Evolutionary conservation across 176 grass and related monocot genomes (phyloP), one percentile per base, ranked within the genome.

Genomic region (Carex kokanica): DNA sequence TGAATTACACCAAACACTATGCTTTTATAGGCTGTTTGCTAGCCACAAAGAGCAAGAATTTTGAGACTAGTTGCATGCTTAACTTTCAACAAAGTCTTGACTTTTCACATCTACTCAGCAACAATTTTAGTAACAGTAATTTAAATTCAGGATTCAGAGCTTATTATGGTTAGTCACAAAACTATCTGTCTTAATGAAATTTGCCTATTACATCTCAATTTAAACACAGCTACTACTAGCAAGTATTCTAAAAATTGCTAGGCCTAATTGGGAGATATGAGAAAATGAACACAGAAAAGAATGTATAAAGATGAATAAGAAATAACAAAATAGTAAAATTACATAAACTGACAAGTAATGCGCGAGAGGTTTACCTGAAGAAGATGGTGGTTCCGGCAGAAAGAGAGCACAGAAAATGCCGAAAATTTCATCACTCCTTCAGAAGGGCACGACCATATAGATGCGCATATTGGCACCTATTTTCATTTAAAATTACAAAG

Each of bases 361-460:
- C 4, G 15, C 5, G 78, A 20, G 34, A 40, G 20, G 32, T 29
- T 16, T 53, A 90, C 94, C 89, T 97, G 92, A 32, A 94, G 88
- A 81, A 94, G 89, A 29, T 98, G 92, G 43, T 98, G 92, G 7
- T 98, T 98, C 16, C 88, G 88, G 72, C 88, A 97, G 40, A 94
- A 97, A 5, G 95, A 94, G 51, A 97, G 90, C 6, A 97, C 95
- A 68, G 90, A 90, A 89, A 90, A 97, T 34, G 94, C 94, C 3
- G 94, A 97, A 82, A 97, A 97, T 17, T 83, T 86, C 25, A 92
- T 27, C 0, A 94, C 94, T 0, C 92, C 90, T 17, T 97, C 90
- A 0, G 90, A 97, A 24, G 94, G 86, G 16, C 92, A 92, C 5
- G 94, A 97, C 94, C 94, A 97, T 87, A 97, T 88, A 31, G 85